phyloP scores from a whole-genome alignment of 2,329 filamentous ascomycete species.

The Diplodia corticola region DNA sequence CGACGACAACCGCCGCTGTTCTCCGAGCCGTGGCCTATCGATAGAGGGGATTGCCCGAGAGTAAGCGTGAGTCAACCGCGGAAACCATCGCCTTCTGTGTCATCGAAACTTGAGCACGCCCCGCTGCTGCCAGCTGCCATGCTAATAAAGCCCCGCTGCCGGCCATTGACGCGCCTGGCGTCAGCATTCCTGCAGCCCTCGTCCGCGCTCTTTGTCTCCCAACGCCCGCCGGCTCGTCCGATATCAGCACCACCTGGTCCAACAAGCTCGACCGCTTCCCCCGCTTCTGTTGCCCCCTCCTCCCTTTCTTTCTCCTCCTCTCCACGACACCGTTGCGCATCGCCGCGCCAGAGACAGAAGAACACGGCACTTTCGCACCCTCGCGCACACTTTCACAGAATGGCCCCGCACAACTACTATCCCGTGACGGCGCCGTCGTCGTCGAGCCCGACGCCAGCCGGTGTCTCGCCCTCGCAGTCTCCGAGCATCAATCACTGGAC shows the following conservation, averaged over 20 bases:
- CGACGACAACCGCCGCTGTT: background rate
- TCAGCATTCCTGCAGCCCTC: background rate
- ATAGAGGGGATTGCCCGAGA: background rate
- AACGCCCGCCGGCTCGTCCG: background rate
- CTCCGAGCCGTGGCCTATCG: background rate
- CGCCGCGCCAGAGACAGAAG: background rate
- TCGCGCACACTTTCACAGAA: constrained; percentile 1
- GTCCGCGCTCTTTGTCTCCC: background rate
- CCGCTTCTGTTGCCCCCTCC: too few relatives aligned
- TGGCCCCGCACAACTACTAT: constrained; percentile 12
- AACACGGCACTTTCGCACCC: background rate
- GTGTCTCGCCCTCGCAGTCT: background rate
- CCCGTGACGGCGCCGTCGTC: constrained; percentile 8
- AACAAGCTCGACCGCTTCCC: background rate
- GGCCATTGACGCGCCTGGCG: background rate
- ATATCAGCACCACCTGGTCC: background rate
- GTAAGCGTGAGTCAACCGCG: constrained; percentile 9
- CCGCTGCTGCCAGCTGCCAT: background rate
- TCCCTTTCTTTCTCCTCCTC: background rate
- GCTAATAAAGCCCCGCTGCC: background rate
- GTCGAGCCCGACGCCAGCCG: background rate
- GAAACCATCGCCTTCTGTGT: constrained; percentile 11
- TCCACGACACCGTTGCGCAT: background rate
- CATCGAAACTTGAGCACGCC: background rate
- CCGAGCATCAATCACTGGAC: constrained; percentile 33